Conservation (phyloP, 2,329 filamentous ascomycete genomes). For the Penicillium palitans region DNA sequence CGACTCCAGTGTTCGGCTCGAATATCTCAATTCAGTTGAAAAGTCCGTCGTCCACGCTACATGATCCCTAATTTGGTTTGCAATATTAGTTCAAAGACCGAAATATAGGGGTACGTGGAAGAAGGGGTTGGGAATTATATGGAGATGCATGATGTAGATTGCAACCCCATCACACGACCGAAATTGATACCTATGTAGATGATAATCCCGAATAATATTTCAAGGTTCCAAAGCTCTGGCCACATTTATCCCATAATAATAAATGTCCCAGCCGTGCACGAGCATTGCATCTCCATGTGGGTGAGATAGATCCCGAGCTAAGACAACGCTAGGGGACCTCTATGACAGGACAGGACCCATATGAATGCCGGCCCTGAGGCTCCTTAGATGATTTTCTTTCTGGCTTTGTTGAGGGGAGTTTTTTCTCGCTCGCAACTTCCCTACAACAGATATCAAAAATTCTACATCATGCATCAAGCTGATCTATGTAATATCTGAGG, state of each 20-base stretch:
- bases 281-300: conserved; percentile 16
- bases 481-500: conserved; percentile 18
- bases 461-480: not conserved
- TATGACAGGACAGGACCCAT: not conserved
- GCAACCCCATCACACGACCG: not conserved
- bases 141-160: not conserved
- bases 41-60: not conserved
- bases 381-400: not conserved
- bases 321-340: conserved; percentile 12
- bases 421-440: not conserved
- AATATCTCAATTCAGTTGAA: conserved; percentile 1
- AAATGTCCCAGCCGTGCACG: conserved; percentile 6
- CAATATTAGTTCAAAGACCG: conserved; percentile 1
- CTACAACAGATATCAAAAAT: too few relatives aligned
- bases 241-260: not conserved
- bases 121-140: not conserved
- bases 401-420: not conserved
- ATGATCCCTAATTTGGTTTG: not conserved
- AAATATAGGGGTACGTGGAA: not conserved
- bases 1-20: conserved; percentile 10
- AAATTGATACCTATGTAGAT: not conserved
- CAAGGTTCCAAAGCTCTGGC: conserved; percentile 1
- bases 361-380: not conserved
- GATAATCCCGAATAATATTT: not conserved
- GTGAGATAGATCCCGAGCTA: conserved; percentile 16